A percentile compares a stretch with the other conserved stretches of the same genome.
phyloP scores from a whole-genome alignment of 2,329 filamentous ascomycete genomes.

The Claviceps fusiformis region DNA sequence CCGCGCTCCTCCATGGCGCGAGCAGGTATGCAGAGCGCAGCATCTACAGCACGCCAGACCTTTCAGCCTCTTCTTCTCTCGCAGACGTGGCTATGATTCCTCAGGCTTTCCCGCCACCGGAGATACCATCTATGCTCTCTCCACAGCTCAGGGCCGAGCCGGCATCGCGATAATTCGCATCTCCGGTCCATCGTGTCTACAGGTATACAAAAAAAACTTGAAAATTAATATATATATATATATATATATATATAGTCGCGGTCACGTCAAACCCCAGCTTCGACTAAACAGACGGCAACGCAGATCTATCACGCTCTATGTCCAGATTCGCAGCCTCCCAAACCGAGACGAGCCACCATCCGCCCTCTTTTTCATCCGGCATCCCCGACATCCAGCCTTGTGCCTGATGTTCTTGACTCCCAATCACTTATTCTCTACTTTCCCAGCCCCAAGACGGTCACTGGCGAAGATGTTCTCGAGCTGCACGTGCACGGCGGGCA shows the following conservation, averaged over 20 bases:
- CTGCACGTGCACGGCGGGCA: constrained; percentile 87
- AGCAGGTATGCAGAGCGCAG: not conserved
- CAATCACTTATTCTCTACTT: constrained; percentile 74
- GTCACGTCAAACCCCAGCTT: not conserved
- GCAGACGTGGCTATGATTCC: not conserved
- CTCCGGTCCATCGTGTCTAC: constrained; percentile 62
- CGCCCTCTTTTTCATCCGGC: constrained; percentile 54
- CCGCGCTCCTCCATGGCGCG: not conserved
- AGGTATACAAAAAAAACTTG: constrained; percentile 40
- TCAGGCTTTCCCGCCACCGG: constrained; percentile 9
- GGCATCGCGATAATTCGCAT: constrained; percentile 85
- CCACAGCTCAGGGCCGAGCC: constrained; percentile 70
- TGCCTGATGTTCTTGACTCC: constrained; percentile 51
- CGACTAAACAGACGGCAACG: not conserved
- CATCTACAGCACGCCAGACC: not conserved
- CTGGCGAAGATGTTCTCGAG: constrained; percentile 85
- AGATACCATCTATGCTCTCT: constrained; percentile 82
- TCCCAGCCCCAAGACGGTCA: constrained; percentile 66
- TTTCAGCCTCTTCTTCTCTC: not conserved
- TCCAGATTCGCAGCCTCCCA: constrained; percentile 29
- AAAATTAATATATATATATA: too few species aligned
- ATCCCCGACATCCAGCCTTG: constrained; percentile 14
- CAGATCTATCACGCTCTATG: constrained; percentile 40
- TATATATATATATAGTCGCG: too few species aligned
- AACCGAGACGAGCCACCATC: constrained; percentile 50